Base-by-base conservation (phyloP, 208 protist species). In the Trypanosomatidae sp. region DNA sequence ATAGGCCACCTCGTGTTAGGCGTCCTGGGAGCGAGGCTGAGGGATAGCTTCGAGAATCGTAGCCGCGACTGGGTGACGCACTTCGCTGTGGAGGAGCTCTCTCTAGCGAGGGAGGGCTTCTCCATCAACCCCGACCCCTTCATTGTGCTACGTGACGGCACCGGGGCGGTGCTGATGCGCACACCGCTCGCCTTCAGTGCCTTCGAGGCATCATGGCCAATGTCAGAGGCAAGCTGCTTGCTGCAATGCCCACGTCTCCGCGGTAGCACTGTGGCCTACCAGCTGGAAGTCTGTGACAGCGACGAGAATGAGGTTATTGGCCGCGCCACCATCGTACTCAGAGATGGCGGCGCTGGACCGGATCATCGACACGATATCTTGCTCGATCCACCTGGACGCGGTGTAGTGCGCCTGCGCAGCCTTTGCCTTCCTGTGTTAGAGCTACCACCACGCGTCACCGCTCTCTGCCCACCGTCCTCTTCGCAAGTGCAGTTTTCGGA, bases 231-330 rank as follows among this genome's bases (percentile, higher is more conserved):
- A 28, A 87, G 90, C 69, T 95, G 92, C 71, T 81, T 97, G 65
- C 75, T 97, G 59, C 71, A 74, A 44, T 95, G 88, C 76, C 90
- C 92, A 0, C 73, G 62, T 28, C 85, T 95, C 47, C 60, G 53
- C 44, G 90, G 87, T 15, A 88, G 84, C 78, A 83, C 71, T 0
- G 76, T 73, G 7, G 74, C 74, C 17, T 95, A 94, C 71, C 66
- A 70, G 33, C 66, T 97, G 22, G 90, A 97, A 65, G 82, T 97
- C 47, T 92, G 85, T 69, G 92, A 97, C 80, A 95, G 84, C 74
- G 90, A 93, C 60, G 84, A 84, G 50, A 43, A 56, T 30, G 83
- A 77, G 10, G 74, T 77, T 19, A 69, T 97, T 58, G 92, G 87
- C 64, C 67, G 69, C 19, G 85, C 86, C 60, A 80, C 74, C 12